phyloP scores from a whole-genome alignment of 2,329 filamentous ascomycete species.

The Geosmithia putterillii region DNA sequence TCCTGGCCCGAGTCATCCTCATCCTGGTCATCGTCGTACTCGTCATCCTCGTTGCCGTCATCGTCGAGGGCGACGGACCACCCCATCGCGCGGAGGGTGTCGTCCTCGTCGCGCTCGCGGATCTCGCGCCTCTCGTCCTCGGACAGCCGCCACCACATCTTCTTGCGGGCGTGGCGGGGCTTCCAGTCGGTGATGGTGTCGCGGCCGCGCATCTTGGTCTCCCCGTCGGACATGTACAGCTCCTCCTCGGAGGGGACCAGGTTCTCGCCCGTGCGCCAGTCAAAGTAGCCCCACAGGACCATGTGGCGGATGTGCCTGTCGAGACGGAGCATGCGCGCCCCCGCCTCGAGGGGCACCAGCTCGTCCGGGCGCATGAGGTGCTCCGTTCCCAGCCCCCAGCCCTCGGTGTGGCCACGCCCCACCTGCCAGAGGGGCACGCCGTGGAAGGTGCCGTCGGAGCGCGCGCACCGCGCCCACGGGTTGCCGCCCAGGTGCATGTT shows the following conservation, averaged over 20 bases:
- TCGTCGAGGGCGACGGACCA: constrained; percentile 13
- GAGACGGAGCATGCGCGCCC: constrained; percentile 38
- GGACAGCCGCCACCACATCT: constrained; percentile 25
- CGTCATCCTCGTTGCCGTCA: constrained; percentile 7
- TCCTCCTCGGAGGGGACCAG: constrained; percentile 36
- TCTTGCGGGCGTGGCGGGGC: constrained; percentile 30
- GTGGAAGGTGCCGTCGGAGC: constrained; percentile 21
- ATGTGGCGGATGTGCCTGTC: constrained; percentile 41
- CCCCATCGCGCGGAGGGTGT: constrained; percentile 19
- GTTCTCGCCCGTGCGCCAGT: constrained; percentile 37
- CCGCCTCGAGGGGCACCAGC: constrained; percentile 43
- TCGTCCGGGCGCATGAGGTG: constrained; percentile 45
- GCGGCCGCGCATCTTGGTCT: constrained; percentile 16
- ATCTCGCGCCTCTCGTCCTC: constrained; percentile 23
- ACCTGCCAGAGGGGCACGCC: constrained; percentile 40
- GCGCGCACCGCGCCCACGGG: constrained; percentile 2
- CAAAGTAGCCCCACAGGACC: constrained; percentile 50
- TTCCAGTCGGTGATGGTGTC: constrained; percentile 27
- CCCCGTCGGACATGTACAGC: constrained; percentile 37
- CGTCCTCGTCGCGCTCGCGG: constrained; percentile 19
- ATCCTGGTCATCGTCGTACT: constrained; percentile 4
- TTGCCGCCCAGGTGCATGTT: neutral
- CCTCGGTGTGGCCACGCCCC: constrained; percentile 40
- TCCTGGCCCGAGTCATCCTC: constrained; percentile 5
- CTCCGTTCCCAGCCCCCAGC: constrained; percentile 29